These are phyloP conservation scores for Sordariomycetes sp. DNA, from an alignment of 2,329 filamentous ascomycete genomes.

Conservation along the genomic window DNA sequence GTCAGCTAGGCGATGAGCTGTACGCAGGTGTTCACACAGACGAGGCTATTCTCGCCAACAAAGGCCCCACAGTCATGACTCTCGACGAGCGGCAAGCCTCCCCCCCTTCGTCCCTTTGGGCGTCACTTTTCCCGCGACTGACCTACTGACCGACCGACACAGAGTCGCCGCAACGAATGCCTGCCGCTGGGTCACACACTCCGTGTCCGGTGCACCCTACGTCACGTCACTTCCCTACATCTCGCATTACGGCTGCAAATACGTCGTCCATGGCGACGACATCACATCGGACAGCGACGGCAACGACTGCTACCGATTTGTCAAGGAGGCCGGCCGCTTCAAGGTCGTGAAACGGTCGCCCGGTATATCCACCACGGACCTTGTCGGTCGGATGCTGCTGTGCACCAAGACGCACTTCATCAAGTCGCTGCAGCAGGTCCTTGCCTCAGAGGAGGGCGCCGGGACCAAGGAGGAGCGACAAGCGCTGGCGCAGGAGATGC, in stretches of 20 bases:
- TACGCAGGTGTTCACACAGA: slow-evolving; percentile 93
- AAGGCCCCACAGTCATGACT: slow-evolving; percentile 96
- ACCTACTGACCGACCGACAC: slow-evolving; percentile 8
- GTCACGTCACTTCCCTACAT: slow-evolving; percentile 93
- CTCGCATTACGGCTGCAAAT: slow-evolving; percentile 87
- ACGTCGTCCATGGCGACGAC: slow-evolving; percentile 94
- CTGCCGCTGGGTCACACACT: slow-evolving; percentile 86
- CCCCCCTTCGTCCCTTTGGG: slow-evolving; percentile 3
- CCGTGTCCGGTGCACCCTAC: slow-evolving; percentile 81
- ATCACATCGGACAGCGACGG: slow-evolving; percentile 91
- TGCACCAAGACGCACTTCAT: slow-evolving; percentile 96
- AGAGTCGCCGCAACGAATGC: slow-evolving; percentile 86
- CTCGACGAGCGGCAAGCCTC: slow-evolving; percentile 70
- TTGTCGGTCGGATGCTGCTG: slow-evolving; percentile 95
- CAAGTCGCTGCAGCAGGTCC: slow-evolving; percentile 59
- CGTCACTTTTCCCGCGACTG: not conserved
- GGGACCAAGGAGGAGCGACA: slow-evolving; percentile 60
- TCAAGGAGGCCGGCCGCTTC: slow-evolving; percentile 89
- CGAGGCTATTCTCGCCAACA: slow-evolving; percentile 91
- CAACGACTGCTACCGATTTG: slow-evolving; percentile 95
- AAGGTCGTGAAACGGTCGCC: slow-evolving; percentile 95
- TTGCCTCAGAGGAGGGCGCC: slow-evolving; percentile 64
- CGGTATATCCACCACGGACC: slow-evolving; percentile 91
- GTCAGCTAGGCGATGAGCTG: slow-evolving; percentile 80
- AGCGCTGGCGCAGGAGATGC: slow-evolving; percentile 57